Evolutionary conservation across 805 yeast species (phyloP).

Genomic region (Clavispora santaluciae): DNA sequence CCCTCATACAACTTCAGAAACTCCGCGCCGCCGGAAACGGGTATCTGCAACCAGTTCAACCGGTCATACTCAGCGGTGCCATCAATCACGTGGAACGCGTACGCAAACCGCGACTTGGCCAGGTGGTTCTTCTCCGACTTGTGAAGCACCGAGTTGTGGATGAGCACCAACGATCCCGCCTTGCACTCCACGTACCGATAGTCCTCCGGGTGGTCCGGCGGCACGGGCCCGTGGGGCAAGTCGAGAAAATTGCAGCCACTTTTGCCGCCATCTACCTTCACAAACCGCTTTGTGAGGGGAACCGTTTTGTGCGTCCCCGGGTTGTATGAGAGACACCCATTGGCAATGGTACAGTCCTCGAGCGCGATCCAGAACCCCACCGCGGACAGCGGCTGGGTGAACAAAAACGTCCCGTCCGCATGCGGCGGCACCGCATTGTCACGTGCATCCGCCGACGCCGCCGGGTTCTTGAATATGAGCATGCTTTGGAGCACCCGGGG

Average conservation of each 20-base stretch:
- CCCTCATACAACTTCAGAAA: conserved; percentile 45
- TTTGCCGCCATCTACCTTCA: conserved; percentile 43
- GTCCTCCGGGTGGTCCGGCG: conserved; percentile 30
- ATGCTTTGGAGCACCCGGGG: conserved; percentile 74
- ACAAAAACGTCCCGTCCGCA: conserved; percentile 70
- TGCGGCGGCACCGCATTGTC: conserved; percentile 69
- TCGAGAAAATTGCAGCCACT: conserved; percentile 56
- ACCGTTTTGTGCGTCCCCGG: conserved; percentile 66
- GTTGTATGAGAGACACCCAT: conserved; percentile 65
- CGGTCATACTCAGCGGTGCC: conserved; percentile 58
- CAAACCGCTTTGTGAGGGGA: conserved; percentile 59
- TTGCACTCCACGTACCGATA: conserved; percentile 56
- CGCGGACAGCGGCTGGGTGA: conserved; percentile 65
- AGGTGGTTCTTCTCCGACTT: conserved; percentile 61
- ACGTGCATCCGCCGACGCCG: conserved; percentile 14
- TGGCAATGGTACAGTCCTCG: conserved; percentile 61
- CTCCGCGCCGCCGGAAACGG: conserved; percentile 59
- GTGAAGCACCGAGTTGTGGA: conserved; percentile 68
- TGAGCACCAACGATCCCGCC: conserved; percentile 67
- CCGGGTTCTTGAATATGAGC: conserved; percentile 75
- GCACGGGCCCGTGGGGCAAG: conserved; percentile 19
- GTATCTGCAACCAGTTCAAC: conserved; percentile 75
- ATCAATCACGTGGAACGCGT: conserved; percentile 76
- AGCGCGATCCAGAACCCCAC: conserved; percentile 80
- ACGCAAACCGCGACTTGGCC: conserved; percentile 59